phyloP scores from a whole-genome alignment of 192 early-diverging fungal genomes.

The Pecoramyces ruminantium region DNA sequence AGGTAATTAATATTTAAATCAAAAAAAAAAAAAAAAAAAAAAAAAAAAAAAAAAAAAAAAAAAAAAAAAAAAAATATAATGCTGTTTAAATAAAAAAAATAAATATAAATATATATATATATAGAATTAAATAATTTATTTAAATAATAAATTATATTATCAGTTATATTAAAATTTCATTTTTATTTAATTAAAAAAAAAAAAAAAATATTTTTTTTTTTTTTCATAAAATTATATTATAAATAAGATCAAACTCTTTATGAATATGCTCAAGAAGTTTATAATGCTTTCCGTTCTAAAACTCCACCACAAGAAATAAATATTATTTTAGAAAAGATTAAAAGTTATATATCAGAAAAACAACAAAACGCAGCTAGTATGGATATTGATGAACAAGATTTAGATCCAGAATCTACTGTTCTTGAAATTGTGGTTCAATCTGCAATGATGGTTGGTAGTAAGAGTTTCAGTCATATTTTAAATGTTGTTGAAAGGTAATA shows the following conservation, averaged over 20 bases:
- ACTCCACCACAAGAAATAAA: not conserved
- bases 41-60: no score
- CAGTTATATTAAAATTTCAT: no score
- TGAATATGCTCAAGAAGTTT: not conserved
- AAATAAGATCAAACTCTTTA: not conserved
- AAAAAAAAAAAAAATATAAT: no score
- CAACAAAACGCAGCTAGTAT: not conserved
- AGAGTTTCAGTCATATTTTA: conserved; percentile 84
- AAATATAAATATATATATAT: no score
- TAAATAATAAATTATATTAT: no score
- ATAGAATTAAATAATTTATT: no score
- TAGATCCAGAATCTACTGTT: conserved; percentile 10
- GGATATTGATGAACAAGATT: not conserved
- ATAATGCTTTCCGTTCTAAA: not conserved
- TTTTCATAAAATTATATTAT: not conserved
- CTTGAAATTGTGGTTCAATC: conserved; percentile 65
- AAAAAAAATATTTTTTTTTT: no score
- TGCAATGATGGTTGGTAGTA: conserved; percentile 72
- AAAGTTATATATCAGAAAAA: not conserved
- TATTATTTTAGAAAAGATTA: not conserved
- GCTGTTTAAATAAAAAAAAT: no score
- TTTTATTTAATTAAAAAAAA: no score
- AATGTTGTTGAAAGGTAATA: conserved; percentile 75
- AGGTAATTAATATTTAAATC: not conserved
- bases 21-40: no score